These are phyloP conservation scores for Haplosporangium sp. DNA, from an alignment of 371 early-diverging fungal genomes.

Conservation along the genomic window DNA sequence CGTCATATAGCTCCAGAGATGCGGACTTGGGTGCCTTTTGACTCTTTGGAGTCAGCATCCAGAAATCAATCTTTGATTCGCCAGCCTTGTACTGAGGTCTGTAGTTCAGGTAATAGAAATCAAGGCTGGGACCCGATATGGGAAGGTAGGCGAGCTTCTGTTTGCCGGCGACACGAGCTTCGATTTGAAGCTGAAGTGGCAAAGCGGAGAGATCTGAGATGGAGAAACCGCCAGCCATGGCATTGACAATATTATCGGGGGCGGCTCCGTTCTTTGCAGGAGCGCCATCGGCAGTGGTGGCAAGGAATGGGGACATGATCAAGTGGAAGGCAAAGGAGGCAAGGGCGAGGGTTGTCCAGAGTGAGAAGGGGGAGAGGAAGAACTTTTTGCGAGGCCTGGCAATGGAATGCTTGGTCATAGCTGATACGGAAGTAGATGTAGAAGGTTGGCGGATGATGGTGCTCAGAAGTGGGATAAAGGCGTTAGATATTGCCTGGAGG, in stretches of 20 bases:
- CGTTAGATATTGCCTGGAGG: no score
- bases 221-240: slow-evolving; percentile 21
- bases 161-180: slow-evolving; percentile 17
- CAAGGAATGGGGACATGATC: slow-evolving; percentile 1
- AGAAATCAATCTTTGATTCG: slow-evolving; percentile 41
- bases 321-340: slow-evolving; percentile 16
- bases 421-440: neutral
- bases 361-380: neutral
- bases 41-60: slow-evolving; percentile 46
- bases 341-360: slow-evolving; percentile 2
- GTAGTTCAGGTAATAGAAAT: slow-evolving; percentile 51
- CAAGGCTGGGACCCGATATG: slow-evolving; percentile 18
- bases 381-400: no score
- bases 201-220: slow-evolving; percentile 14
- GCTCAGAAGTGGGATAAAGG: no score
- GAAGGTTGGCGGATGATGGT: neutral
- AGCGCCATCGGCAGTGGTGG: slow-evolving; percentile 2
- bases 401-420: no score
- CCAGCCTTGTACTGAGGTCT: slow-evolving; percentile 33
- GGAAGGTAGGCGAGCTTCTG: slow-evolving; percentile 44
- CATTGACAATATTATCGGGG: slow-evolving; percentile 1
- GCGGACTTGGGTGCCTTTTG: slow-evolving; percentile 22
- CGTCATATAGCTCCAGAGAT: slow-evolving; percentile 37
- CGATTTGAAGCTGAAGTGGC: slow-evolving; percentile 47
- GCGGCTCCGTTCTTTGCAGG: slow-evolving; percentile 17